Evolutionary conservation across 2,329 filamentous ascomycete species (phyloP), one percentile per base, ranked within the genome.

Genomic region (Daldinia sp.): DNA sequence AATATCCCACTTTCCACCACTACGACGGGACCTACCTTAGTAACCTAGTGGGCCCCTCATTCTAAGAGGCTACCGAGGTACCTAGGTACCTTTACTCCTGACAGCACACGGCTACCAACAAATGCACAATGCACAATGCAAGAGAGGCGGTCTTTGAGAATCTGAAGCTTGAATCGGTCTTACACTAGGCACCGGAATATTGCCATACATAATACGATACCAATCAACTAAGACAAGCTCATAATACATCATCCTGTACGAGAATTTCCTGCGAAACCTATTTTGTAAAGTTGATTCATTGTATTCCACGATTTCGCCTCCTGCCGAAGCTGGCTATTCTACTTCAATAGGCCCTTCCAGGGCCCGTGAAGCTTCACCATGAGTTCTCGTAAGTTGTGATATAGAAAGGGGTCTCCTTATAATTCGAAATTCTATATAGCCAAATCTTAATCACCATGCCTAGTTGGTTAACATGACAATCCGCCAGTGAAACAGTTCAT

Each of bases 401-500:
- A 19, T 13, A 35, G 27, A 45, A 39, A 25, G 41, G 25, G n/a
- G 1, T 17, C 17, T 29, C 6, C 41, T 53, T 29, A 41, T 9
- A 49, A 41, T 37, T 37, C 49, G 19, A 23, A 43, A 43, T 32
- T 17, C 19, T 21, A 19, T 37, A 21, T 35, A 17, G 17, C 23
- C n/a, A n/a, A 27, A 43, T 53, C 19, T 21, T 27, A 35, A 29
- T 13, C 15, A 27, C 3, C 6, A 35, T 27, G 8, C n/a, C 17
- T 49, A 27, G 41, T 37, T 52, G 15, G 43, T 48, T 54, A 23
- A 48, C 21, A 3, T 13, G 30, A 25, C 7, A 53, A 58, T 57
- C 63, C 60, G 59, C 58, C 76, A 98, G 95, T 99, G 78, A 99
- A 99, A 83, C 95, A 98, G 82, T 99, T 99, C 82, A 99, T 99